Evolutionary conservation across 768 basidiomycete species (phyloP).

Genomic region (Macrocybe gigantea): DNA sequence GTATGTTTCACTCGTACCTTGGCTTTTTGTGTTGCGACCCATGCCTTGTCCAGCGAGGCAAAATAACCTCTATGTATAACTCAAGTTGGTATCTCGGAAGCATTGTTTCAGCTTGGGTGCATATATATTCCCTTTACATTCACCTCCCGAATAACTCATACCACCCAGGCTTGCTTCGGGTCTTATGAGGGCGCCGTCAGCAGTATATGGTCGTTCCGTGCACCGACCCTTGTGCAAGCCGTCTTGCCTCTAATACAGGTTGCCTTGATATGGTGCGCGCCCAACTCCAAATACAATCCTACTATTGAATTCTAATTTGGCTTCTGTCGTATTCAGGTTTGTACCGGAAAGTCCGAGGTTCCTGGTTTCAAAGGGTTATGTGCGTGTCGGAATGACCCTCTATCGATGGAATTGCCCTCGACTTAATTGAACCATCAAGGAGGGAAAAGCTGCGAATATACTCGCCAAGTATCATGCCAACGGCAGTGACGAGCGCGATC

Average conservation of each 20-base stretch:
- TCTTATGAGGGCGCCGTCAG: constrained; percentile 29
- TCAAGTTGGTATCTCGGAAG: constrained; percentile 73
- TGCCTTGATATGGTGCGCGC: constrained; percentile 41
- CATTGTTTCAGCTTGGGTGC: constrained; percentile 48
- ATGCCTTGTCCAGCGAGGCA: constrained; percentile 31
- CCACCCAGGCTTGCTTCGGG: constrained; percentile 34
- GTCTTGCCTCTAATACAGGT: constrained; percentile 52
- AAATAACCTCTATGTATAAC: constrained; percentile 63
- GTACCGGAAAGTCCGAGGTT: constrained; percentile 66
- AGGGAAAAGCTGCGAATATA: constrained; percentile 51
- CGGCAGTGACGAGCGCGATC: constrained; percentile 51
- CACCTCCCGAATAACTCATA: background rate
- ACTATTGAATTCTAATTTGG: background rate
- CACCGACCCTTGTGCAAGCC: constrained; percentile 61
- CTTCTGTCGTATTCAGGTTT: constrained; percentile 33
- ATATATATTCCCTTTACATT: constrained; percentile 1
- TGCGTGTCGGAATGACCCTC: constrained; percentile 17
- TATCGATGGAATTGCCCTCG: background rate
- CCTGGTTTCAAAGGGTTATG: constrained; percentile 55
- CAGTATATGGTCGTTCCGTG: constrained; percentile 57
- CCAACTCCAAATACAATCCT: background rate
- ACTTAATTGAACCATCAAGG: constrained; percentile 17
- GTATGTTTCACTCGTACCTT: constrained; percentile 21
- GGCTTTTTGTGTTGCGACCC: background rate
- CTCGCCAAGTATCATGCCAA: constrained; percentile 72